Percentiles rank a stretch among this genome's conserved stretches.
Evolutionary conservation across 495 filamentous ascomycete genomes (phyloP).

Genomic region (Pseudotulostoma volvatum): DNA sequence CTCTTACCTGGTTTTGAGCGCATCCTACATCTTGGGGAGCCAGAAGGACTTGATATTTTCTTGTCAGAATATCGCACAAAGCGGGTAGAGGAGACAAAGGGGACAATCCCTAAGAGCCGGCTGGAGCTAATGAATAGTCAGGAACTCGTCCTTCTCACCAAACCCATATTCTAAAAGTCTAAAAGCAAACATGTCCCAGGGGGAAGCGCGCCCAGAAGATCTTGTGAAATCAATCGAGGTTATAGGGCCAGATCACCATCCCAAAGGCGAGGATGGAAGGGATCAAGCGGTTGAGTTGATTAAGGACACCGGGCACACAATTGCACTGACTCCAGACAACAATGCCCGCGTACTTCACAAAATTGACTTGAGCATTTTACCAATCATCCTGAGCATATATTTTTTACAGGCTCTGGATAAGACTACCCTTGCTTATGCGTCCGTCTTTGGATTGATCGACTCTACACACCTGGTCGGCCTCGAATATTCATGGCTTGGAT

Average conservation of each 20-base stretch:
- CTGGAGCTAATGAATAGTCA: too few relatives aligned
- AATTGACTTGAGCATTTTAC: constrained; percentile 39
- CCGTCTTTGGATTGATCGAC: constrained; percentile 31
- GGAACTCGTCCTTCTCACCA: too few relatives aligned
- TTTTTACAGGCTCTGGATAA: constrained; percentile 42
- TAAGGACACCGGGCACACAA: constrained; percentile 20
- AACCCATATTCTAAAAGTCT: too few relatives aligned
- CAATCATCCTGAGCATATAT: constrained; percentile 28
- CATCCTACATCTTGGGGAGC: too few relatives aligned
- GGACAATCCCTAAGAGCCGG: too few relatives aligned
- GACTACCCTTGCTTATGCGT: constrained; percentile 38
- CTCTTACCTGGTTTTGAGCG: too few relatives aligned
- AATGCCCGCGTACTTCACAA: constrained; percentile 34
- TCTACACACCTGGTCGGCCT: constrained; percentile 29
- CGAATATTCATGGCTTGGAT: constrained; percentile 37
- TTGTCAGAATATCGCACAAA: too few relatives aligned
- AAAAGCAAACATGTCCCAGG: too few relatives aligned
- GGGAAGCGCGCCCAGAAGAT: constrained; percentile 4
- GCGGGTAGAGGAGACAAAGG: too few relatives aligned
- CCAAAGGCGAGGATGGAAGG: constrained; percentile 9
- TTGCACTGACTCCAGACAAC: constrained; percentile 35
- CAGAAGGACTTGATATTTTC: too few relatives aligned
- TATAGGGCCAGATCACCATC: not conserved
- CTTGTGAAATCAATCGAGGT: not conserved
- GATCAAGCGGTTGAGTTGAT: constrained; percentile 33